phyloP scores from a whole-genome alignment of 208 protist genomes.

The Acanthamoeba healyi region DNA sequence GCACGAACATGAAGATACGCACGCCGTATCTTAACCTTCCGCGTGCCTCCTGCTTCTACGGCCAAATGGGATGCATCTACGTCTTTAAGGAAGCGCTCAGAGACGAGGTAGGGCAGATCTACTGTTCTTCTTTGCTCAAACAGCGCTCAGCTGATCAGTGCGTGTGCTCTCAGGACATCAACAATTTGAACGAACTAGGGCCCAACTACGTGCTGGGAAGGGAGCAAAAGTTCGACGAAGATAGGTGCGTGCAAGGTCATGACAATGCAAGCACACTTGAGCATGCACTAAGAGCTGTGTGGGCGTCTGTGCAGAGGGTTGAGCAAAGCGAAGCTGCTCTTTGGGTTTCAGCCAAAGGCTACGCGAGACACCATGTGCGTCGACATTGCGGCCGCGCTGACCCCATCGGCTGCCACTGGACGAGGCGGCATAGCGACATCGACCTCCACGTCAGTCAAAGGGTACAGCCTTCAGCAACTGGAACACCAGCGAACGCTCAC shows the following conservation, averaged over 20 bases:
- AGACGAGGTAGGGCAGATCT: neutral
- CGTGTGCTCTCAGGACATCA: neutral
- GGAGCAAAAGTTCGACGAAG: neutral
- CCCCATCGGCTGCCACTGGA: neutral
- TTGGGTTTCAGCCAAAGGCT: slow-evolving; percentile 27
- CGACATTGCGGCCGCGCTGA: slow-evolving; percentile 19
- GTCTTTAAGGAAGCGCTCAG: slow-evolving; percentile 22
- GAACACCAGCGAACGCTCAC: too few relatives aligned
- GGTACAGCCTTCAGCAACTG: too few relatives aligned
- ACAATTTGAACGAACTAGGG: neutral
- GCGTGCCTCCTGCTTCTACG: slow-evolving; percentile 11
- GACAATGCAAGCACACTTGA: neutral
- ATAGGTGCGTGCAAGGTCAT: neutral
- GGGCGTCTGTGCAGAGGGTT: neutral
- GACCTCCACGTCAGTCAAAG: neutral
- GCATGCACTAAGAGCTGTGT: too few relatives aligned
- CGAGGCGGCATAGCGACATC: neutral
- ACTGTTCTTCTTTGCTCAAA: neutral
- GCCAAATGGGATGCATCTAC: slow-evolving; percentile 34
- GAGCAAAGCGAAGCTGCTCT: slow-evolving; percentile 18
- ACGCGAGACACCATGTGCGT: slow-evolving; percentile 4
- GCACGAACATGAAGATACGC: slow-evolving; percentile 2
- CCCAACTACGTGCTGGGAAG: slow-evolving; percentile 19
- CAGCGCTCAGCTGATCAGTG: neutral
- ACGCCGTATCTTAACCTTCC: neutral